Conservation (phyloP, 2,329 filamentous ascomycete species). For the Fusarium sp. region DNA sequence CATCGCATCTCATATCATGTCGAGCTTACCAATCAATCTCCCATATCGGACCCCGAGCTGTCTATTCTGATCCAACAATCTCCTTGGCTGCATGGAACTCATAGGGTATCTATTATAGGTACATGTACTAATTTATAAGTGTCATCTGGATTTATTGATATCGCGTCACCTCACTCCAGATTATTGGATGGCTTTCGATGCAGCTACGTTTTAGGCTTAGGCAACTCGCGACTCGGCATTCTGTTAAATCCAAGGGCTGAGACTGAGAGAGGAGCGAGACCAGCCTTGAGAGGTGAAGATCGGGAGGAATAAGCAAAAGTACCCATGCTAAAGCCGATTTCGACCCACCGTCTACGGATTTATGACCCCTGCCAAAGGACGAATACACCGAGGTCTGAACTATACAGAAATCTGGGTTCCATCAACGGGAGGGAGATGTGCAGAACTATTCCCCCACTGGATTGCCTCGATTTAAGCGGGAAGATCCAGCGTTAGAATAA, state of each 20-base stretch:
- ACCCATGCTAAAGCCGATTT: slow-evolving; percentile 11
- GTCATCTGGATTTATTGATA: background rate
- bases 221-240: slow-evolving; percentile 45
- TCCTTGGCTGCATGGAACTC: too few species aligned
- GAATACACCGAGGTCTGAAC: slow-evolving; percentile 1
- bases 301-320: background rate
- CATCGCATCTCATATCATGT: background rate
- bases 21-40: slow-evolving; percentile 4
- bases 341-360: slow-evolving; percentile 2
- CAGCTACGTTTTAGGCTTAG: slow-evolving; percentile 16
- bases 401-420: background rate
- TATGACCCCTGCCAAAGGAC: background rate
- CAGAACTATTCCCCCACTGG: slow-evolving; percentile 1
- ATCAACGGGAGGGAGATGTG: slow-evolving; percentile 7
- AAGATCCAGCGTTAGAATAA: background rate
- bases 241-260: slow-evolving; percentile 41
- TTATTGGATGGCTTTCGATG: too few species aligned
- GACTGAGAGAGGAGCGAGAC: background rate
- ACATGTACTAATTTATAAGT: too few species aligned
- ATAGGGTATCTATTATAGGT: too few species aligned
- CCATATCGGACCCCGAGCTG: slow-evolving; percentile 29
- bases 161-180: too few species aligned
- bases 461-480: background rate
- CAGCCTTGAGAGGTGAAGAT: slow-evolving; percentile 18
- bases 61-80: background rate